phyloP scores from a whole-genome alignment of 495 filamentous ascomycete species.

The Annulohypoxylon maeteangense region DNA sequence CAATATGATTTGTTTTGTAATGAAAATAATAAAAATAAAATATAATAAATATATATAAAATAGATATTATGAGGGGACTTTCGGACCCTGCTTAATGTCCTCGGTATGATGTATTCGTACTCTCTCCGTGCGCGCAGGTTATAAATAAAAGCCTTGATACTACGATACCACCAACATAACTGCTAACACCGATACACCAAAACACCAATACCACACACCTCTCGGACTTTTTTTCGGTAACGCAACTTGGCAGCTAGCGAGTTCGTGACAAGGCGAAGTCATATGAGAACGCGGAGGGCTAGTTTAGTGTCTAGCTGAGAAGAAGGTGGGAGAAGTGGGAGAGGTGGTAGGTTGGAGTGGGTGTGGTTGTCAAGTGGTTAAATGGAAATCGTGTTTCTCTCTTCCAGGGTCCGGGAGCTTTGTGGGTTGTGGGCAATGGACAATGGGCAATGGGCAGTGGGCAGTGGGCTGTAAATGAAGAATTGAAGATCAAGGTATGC shows the following conservation, averaged over 20 bases:
- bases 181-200: not conserved
- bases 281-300: conserved; percentile 31
- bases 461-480: conserved; percentile 46
- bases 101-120: not conserved
- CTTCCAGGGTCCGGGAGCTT: conserved; percentile 32
- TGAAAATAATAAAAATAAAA: not conserved
- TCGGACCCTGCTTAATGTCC: not conserved
- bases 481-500: conserved; percentile 30
- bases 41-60: not conserved
- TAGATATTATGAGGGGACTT: conserved; percentile 1
- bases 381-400: conserved; percentile 28
- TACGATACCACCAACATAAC: conserved; percentile 1
- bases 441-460: conserved; percentile 39
- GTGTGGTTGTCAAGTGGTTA: conserved; percentile 44
- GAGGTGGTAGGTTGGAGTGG: conserved; percentile 36
- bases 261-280: conserved; percentile 29
- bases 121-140: not conserved
- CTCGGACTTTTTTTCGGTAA: conserved; percentile 11
- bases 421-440: conserved; percentile 26
- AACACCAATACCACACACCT: not conserved
- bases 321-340: conserved; percentile 24
- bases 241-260: conserved; percentile 23
- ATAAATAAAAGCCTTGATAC: conserved; percentile 18
- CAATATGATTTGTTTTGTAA: too few relatives aligned
- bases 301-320: conserved; percentile 6